Conservation (phyloP, 208 protist genomes). For the Strigomonas culicis region DNA sequence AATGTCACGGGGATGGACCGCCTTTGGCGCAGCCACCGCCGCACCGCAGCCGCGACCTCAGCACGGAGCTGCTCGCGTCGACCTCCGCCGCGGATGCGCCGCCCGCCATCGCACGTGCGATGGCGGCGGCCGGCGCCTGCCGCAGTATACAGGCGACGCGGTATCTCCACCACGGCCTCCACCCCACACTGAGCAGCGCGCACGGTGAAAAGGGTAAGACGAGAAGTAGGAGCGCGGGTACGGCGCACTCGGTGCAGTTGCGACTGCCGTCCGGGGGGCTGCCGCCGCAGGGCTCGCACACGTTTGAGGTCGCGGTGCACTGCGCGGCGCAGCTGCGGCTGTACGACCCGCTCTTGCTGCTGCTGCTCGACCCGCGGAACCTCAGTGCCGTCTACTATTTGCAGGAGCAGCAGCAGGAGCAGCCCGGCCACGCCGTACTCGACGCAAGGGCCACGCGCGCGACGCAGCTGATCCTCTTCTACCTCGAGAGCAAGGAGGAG, state of each 20-base stretch:
- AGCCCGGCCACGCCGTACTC: no score
- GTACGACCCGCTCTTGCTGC: not conserved
- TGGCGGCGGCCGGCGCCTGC: not conserved
- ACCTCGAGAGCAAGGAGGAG: no score
- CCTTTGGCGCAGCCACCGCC: constrained; percentile 12
- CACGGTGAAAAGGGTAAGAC: not conserved
- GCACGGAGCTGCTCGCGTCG: no score
- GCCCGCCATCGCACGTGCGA: no score
- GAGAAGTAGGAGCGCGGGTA: not conserved
- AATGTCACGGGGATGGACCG: no score
- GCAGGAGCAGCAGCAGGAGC: not conserved
- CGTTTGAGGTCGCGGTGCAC: not conserved
- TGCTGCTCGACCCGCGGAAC: not conserved
- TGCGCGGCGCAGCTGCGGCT: not conserved
- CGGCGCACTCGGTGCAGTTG: not conserved
- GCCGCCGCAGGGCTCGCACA: not conserved
- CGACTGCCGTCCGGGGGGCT: not conserved
- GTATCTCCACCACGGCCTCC: not conserved
- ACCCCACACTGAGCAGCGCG: not conserved
- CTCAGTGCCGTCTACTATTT: not conserved
- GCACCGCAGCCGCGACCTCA: no score
- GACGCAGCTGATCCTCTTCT: no score
- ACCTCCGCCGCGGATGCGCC: not conserved
- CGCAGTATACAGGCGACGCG: not conserved
- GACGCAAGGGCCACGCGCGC: no score